Evolutionary conservation across 352 stramenopile genomes (phyloP).

Genomic region (Paralagenidium karlingii): DNA sequence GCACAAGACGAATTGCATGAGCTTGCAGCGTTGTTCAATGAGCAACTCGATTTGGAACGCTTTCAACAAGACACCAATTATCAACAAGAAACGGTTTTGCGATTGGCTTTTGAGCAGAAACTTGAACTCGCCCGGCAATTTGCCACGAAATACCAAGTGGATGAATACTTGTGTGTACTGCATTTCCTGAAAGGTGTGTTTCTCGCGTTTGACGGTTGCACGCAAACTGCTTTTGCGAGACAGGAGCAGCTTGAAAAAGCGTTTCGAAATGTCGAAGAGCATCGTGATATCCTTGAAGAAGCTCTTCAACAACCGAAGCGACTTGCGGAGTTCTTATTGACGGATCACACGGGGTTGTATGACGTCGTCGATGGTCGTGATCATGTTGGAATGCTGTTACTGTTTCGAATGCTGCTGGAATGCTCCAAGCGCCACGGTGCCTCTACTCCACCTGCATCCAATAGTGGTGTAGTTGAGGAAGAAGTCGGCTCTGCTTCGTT

Average conservation of each 20-base stretch:
- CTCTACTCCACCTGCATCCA: too few relatives aligned
- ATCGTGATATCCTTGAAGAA: constrained; percentile 46
- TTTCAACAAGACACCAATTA: constrained; percentile 40
- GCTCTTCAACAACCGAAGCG: constrained; percentile 30
- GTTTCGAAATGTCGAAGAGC: constrained; percentile 25
- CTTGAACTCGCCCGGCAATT: constrained; percentile 41
- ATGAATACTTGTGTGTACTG: constrained; percentile 48
- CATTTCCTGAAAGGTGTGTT: constrained; percentile 46
- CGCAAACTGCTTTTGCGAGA: neutral
- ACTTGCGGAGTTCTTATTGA: constrained; percentile 50
- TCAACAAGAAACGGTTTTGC: constrained; percentile 24
- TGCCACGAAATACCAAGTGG: constrained; percentile 49
- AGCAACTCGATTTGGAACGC: constrained; percentile 33
- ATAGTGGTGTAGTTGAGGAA: too few relatives aligned
- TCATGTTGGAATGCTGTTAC: constrained; percentile 53
- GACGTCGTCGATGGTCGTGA: constrained; percentile 42
- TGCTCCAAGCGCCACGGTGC: constrained; percentile 58
- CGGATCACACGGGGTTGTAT: constrained; percentile 22
- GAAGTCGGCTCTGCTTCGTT: constrained; percentile 10
- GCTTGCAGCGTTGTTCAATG: constrained; percentile 48
- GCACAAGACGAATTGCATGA: constrained; percentile 44
- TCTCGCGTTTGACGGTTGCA: constrained; percentile 3
- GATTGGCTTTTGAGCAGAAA: constrained; percentile 34
- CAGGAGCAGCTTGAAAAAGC: constrained; percentile 58
- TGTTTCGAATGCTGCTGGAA: constrained; percentile 60